phyloP scores from a whole-genome alignment of 768 basidiomycete species.

The Gyrodon lividus region DNA sequence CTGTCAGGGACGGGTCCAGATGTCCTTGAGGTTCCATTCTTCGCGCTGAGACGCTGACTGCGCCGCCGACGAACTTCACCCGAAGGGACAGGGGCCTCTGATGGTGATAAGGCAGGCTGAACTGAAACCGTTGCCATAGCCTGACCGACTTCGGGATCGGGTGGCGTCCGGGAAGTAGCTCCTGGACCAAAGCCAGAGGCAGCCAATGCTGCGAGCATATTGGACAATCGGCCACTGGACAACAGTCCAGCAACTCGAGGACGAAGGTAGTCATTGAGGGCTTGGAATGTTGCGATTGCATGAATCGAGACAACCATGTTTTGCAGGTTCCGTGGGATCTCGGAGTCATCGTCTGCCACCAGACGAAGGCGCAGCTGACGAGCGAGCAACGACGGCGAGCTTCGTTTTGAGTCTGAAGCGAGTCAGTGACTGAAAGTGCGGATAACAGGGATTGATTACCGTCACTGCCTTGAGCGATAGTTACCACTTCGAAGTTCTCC shows the following conservation, averaged over 20 bases:
- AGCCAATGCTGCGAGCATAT: constrained; percentile 89
- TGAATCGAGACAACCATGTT: constrained; percentile 97
- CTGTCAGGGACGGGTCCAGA: constrained; percentile 12
- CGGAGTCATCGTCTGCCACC: constrained; percentile 85
- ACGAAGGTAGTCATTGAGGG: constrained; percentile 92
- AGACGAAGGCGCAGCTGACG: constrained; percentile 88
- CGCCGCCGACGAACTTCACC: constrained; percentile 61
- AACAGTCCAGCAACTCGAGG: constrained; percentile 80
- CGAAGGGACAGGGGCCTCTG: constrained; percentile 35
- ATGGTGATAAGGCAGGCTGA: constrained; percentile 34
- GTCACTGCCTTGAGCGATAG: constrained; percentile 79
- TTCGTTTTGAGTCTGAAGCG: constrained; percentile 77
- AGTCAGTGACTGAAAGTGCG: constrained; percentile 3
- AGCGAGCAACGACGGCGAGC: constrained; percentile 87
- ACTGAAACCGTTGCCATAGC: constrained; percentile 26
- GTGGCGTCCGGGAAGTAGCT: constrained; percentile 36
- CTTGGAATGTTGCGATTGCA: constrained; percentile 97
- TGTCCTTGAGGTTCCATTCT: constrained; percentile 39
- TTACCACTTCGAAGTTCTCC: constrained; percentile 94
- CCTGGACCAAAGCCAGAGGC: constrained; percentile 68
- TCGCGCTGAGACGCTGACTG: constrained; percentile 81
- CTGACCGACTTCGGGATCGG: constrained; percentile 34
- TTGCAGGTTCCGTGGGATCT: constrained; percentile 81
- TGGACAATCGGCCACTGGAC: constrained; percentile 65
- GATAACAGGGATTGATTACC: constrained; percentile 42